Base-by-base conservation (phyloP, 805 yeast species). In the Ogataea nitratoaversa region DNA sequence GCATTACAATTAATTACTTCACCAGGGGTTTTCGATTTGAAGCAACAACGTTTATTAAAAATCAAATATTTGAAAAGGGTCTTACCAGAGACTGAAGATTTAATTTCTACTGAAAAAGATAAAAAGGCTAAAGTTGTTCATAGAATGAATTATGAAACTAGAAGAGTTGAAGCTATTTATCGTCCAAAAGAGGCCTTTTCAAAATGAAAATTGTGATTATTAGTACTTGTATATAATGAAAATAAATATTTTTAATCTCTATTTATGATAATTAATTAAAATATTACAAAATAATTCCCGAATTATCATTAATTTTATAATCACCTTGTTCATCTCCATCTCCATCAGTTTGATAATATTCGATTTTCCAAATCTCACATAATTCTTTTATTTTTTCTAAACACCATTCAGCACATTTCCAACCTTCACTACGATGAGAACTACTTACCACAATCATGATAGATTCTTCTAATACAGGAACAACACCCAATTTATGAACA, bases 111-210 rank as follows among this genome's bases (percentile, higher is more conserved):
- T 18, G 54, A 53, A 44, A 57, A 54, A 36, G 75, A 75, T 43
- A 78, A 78, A 53, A 70, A 72, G 19, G 70, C 76, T 16, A 60
- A 69, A 30, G 67, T 74, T 12, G 67, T 74, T 40, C 73, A 74
- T 49, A 72, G 80, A 42, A 86, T 81, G 74, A 80, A 86, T 57
- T 75, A 78, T 40, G 70, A 64, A 18, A 69, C 69, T 34, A 68
- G 76, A 48, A 67, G 60, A 43, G 67, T 82, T 29, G 79, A 77
- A 44, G 63, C 70, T 6, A 65, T 82, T 43, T 68, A 73, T 40
- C 76, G 84, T 62, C 65, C 77, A 23, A 74, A 70, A 49, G 72
- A 67, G 23, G 79, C 80, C 18, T 22, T n/a, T 14, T 20, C 11
- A 11, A 25, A 20, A 25, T 16, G n/a, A n/a, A n/a, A n/a, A n/a